phyloP scores from a whole-genome alignment of 306 rosid species.

The Calophaca sinica region DNA sequence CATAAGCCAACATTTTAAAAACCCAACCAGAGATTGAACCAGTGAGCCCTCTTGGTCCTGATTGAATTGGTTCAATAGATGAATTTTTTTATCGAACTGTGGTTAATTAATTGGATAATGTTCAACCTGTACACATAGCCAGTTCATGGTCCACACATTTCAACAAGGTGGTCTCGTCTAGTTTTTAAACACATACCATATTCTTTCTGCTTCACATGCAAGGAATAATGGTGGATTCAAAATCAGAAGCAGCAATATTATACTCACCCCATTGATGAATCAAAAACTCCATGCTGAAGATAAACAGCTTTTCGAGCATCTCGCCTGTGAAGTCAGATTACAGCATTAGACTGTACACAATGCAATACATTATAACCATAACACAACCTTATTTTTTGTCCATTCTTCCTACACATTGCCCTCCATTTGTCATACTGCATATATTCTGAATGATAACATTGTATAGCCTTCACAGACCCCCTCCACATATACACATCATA shows the following conservation, averaged over 20 bases:
- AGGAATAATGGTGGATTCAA: slow-evolving; percentile 19
- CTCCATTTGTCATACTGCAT: slow-evolving; percentile 18
- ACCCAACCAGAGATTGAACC: not conserved
- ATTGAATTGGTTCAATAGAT: not conserved
- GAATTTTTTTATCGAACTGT: not conserved
- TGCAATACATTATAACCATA: slow-evolving; percentile 11
- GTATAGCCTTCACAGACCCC: not conserved
- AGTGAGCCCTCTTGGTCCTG: not conserved
- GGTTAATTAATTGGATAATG: not conserved
- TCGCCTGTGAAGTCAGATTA: slow-evolving; percentile 70
- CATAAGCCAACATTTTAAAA: not conserved
- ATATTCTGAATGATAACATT: slow-evolving; percentile 21
- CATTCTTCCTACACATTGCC: not conserved
- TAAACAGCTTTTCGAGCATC: slow-evolving; percentile 89
- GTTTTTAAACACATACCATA: not conserved
- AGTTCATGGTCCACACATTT: not conserved
- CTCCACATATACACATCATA: not conserved
- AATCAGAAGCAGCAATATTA: slow-evolving; percentile 38
- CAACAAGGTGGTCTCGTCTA: not conserved
- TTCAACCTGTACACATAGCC: not conserved
- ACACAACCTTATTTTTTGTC: not conserved
- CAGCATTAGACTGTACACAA: slow-evolving; percentile 41
- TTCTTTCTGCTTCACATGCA: not conserved
- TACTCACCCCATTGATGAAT: slow-evolving; percentile 97
- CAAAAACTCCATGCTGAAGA: slow-evolving; percentile 93